Base-by-base conservation (phyloP, 1,139 yeast species). In the Yamadazyma taylorii region DNA sequence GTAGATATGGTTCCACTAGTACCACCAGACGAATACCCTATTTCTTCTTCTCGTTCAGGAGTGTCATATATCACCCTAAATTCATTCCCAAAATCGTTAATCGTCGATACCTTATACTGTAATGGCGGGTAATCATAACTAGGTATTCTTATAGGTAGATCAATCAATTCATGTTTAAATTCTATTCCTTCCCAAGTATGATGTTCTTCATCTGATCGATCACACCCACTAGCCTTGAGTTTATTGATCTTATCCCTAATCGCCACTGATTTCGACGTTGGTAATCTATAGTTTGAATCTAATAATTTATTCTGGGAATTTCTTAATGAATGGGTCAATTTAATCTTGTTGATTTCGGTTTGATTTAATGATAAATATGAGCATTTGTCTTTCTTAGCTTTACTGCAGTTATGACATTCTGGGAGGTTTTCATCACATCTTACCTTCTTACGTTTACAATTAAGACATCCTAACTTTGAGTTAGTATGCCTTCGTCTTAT, bases 401-500 rank as follows among this genome's bases (percentile, higher is more conserved):
- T 60, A 10, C 52, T 41, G 48, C 78, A 72, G 43, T 69, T 69
- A 13, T 48, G 50, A 54, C 77, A 72, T 33, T 53, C 53, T 2
- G 78, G 78, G 14, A 64, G 49, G 17, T 56, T 42, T 49, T 73
- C 78, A 45, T 72, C 75, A 51, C 78, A 73, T 40, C 75, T 63
- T 28, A 72, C 67, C 47, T 71, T 67, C 43, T 73, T 61, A 33
- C 62, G 53, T 45, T 71, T 72, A 53, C 78, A 73, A 37, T 63
- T 65, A 11, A 48, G 41, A 47, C 78, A 73, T 2, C 78, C 78
- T 33, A 58, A 47, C 43, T 64, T 68, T 8, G 73, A 67, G 50
- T 70, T 70, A 16, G 69, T 66, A 46, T 70, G 76, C 44, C 52
- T 61, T 40, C 69, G 58, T 37, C 74, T 50, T 11, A 61, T 16